Evolutionary conservation across 2,329 filamentous ascomycete genomes (phyloP), one percentile per base, ranked within the genome.

Genomic region (Trichoderma breve): DNA sequence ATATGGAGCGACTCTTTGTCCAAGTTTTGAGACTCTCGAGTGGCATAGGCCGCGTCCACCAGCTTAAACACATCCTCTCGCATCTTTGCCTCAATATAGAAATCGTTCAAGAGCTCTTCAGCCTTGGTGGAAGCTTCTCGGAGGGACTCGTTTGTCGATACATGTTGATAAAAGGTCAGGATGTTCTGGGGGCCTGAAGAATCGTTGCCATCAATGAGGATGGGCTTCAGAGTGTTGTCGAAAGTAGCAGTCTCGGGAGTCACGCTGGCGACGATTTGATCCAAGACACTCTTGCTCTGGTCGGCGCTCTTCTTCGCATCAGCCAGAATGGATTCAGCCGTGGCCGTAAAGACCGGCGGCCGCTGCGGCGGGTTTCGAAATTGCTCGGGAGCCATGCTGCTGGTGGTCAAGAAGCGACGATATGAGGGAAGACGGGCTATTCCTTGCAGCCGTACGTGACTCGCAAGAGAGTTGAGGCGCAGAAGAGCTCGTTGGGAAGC

Each of bases 111-210:
- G 73, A 93, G 83, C 82, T 91, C 90, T 79, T 94, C 91, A 0
- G 93, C 91, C 79, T 94, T 89, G 73, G 90, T 92, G 3, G 91
- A 93, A 15, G 92, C 92, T 82, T 94, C 90, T 43, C 93, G 89
- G 61, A 96, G 84, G 69, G 86, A 87, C 73, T 87, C 86, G 77
- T 93, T 86, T 0, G 86, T 87, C 21, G 91, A 94, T 4, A 95
- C 92, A 74, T 93, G 90, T 78, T 94, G 91, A 81, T 95, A 95
- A 82, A 96, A 95, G 74, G 90, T 90, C 68, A 95, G 83, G 74
- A 94, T 94, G 73, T 90, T 86, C 62, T 86, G 82, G 73, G 86
- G 84, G 30, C 92, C 84, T 1, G 85, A 84, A 75, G 87, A 85
- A 55, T 85, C 78, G 80, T 95, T 92, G 82, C 94, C 92, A 77